Conservation (phyloP, 352 stramenopile species). For the Globisporangium sylvaticum region DNA sequence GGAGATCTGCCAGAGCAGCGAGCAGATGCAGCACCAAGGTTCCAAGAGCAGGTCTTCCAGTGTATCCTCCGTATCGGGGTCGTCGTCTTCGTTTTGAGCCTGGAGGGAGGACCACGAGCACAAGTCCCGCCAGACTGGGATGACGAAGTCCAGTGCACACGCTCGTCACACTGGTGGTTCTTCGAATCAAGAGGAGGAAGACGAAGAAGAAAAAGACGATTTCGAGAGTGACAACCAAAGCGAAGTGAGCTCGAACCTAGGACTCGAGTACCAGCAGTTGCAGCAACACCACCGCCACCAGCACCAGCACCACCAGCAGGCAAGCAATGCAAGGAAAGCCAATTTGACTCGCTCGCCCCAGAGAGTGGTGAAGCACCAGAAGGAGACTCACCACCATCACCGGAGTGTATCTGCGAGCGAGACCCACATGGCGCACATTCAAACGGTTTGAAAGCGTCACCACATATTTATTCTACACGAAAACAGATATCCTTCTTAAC, state of each 20-base stretch:
- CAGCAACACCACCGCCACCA: neutral
- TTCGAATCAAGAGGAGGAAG: conserved; percentile 13
- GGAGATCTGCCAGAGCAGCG: conserved; percentile 37
- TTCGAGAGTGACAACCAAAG: conserved; percentile 10
- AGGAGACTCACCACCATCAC: conserved; percentile 6
- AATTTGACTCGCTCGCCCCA: neutral
- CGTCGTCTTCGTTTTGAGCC: neutral
- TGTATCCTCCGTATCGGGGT: neutral
- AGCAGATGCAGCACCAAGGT: conserved; percentile 5
- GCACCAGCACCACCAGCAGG: neutral
- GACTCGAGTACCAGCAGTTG: neutral
- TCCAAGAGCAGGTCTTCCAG: neutral
- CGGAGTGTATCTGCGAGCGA: conserved; percentile 4
- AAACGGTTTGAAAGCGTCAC: conserved; percentile 26
- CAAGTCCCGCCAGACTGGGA: neutral
- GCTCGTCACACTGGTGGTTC: neutral
- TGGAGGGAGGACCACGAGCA: neutral
- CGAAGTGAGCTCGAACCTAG: neutral
- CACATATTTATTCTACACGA: too few relatives aligned
- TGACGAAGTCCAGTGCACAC: neutral
- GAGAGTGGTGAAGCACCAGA: neutral
- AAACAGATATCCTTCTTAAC: too few relatives aligned
- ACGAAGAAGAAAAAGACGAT: conserved; percentile 12
- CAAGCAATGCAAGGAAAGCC: neutral
- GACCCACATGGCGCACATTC: conserved; percentile 27